Evolutionary conservation across 2,329 filamentous ascomycete species (phyloP), one percentile per base, ranked within the genome.

Genomic region (Colletotrichum sp.): DNA sequence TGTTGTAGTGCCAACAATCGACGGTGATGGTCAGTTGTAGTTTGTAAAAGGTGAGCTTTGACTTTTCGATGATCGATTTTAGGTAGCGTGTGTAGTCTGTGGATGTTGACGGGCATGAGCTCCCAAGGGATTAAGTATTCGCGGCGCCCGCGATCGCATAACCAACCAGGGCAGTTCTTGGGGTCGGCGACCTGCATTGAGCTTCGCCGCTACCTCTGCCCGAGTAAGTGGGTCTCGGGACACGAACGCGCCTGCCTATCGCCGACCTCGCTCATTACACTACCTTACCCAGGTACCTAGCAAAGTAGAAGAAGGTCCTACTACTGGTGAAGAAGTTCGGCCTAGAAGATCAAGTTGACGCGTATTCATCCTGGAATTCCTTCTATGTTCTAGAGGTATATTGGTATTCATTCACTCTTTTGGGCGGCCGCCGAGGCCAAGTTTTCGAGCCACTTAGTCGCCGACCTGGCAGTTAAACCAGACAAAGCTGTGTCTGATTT

Each of bases 101-200:
- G 39, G 25, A n/a, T 66, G 34, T 64, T 25, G 34, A 59, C 55
- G 55, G 55, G 25, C 11, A 44, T 32, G 34, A 55, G 34, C 29
- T 27, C 27, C 22, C 32, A 59, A 27, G 62, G 62, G 67, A 72
- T 72, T 72, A 75, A 72, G 72, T 75, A 75, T 75, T 67, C 72
- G 72, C 72, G 62, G 52, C 30, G 68, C 62, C 71, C 68, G 72
- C 19, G 66, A 71, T 64, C 32, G 57, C 68, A 62, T 71, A 66
- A 62, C 44, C 16, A 25, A 27, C 13, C 34, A 36, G 34, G 34
- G 34, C 34, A 29, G 39, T 57, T 52, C 36, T 68, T 49, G 30
- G 55, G 73, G 73, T 76, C 73, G 70, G 36, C 69, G 73, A 76
- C 70, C 73, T 76, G 64, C 64, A 76, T 76, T 73, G 29, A 72